Percentiles rank a stretch among this genome's conserved stretches.
Evolutionary conservation across 306 rosid species (phyloP).

Genomic region (Begonia loranthoides): DNA sequence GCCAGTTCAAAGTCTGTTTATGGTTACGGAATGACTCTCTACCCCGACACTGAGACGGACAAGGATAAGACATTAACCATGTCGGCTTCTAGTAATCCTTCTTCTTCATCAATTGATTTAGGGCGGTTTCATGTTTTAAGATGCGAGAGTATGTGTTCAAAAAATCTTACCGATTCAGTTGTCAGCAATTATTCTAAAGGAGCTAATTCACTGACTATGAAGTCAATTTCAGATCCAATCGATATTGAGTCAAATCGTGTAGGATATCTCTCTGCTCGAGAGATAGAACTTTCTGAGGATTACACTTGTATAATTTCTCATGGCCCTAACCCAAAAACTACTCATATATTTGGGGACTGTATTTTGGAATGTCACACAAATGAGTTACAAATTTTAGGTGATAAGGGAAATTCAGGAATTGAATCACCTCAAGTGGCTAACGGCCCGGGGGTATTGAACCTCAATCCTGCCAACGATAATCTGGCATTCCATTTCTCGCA

Average conservation of each 20-base stretch:
- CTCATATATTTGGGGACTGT: slow-evolving; percentile 82
- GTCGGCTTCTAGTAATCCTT: slow-evolving; percentile 25
- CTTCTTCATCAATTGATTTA: slow-evolving; percentile 18
- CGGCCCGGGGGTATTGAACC: slow-evolving; percentile 17
- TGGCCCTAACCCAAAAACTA: slow-evolving; percentile 78
- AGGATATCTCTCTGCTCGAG: slow-evolving; percentile 58
- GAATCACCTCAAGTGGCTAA: slow-evolving; percentile 20
- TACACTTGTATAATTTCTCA: slow-evolving; percentile 89
- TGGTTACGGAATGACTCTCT: slow-evolving; percentile 14
- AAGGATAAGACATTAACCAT: slow-evolving; percentile 17
- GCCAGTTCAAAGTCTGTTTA: slow-evolving; percentile 17
- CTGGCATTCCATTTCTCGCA: slow-evolving; percentile 34
- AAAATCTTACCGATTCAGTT: slow-evolving; percentile 16
- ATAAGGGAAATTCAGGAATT: slow-evolving; percentile 27
- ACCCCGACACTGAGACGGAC: slow-evolving; percentile 27
- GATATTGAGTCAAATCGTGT: slow-evolving; percentile 30
- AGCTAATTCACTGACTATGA: slow-evolving; percentile 22
- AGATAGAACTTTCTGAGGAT: slow-evolving; percentile 88
- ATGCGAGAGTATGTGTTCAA: slow-evolving; percentile 8
- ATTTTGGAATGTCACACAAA: slow-evolving; percentile 58
- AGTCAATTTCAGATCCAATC: slow-evolving; percentile 50
- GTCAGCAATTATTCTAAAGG: slow-evolving; percentile 14
- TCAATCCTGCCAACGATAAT: slow-evolving; percentile 13
- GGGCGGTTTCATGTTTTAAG: slow-evolving; percentile 9
- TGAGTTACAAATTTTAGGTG: slow-evolving; percentile 30